Evolutionary conservation across 257 asterid species (phyloP).

Genomic region (Oldenlandia corymbosa): DNA sequence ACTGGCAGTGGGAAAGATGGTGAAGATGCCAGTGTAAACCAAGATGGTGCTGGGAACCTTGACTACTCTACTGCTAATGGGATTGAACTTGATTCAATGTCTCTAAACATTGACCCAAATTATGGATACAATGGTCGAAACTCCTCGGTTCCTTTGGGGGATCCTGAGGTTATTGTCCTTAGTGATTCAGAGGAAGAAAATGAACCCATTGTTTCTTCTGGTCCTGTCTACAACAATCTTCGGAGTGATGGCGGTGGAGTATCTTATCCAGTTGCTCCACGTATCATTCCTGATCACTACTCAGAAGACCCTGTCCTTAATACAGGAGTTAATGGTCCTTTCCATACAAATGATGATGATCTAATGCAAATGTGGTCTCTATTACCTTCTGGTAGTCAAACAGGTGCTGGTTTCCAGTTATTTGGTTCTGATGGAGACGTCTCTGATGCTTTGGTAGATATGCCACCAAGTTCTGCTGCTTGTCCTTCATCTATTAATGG

Average conservation of each 20-base stretch:
- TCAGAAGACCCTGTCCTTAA: conserved; percentile 47
- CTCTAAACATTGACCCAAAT: conserved; percentile 47
- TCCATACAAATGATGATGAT: conserved; percentile 53
- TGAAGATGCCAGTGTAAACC: conserved; percentile 88
- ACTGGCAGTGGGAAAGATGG: conserved; percentile 82
- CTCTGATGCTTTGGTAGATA: conserved; percentile 54
- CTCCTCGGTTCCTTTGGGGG: conserved; percentile 42
- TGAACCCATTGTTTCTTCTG: conserved; percentile 40
- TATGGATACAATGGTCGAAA: conserved; percentile 34
- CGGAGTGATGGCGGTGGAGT: conserved; percentile 37
- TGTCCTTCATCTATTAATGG: conserved; percentile 53
- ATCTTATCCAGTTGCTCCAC: conserved; percentile 40
- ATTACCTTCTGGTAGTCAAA: conserved; percentile 72
- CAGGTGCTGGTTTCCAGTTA: conserved; percentile 73
- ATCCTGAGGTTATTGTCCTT: conserved; percentile 63
- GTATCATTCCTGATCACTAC: conserved; percentile 55
- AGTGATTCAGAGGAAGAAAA: conserved; percentile 90
- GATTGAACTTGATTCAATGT: conserved; percentile 59
- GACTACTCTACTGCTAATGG: conserved; percentile 58
- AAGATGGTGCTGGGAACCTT: conserved; percentile 55
- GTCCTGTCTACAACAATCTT: conserved; percentile 26
- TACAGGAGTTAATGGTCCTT: conserved; percentile 40
- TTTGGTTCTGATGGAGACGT: conserved; percentile 73
- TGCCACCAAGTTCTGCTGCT: conserved; percentile 50
- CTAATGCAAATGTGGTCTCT: conserved; percentile 68